Evolutionary conservation across 495 filamentous ascomycete genomes (phyloP).

Genomic region (Penicillium psychrofluorescens): DNA sequence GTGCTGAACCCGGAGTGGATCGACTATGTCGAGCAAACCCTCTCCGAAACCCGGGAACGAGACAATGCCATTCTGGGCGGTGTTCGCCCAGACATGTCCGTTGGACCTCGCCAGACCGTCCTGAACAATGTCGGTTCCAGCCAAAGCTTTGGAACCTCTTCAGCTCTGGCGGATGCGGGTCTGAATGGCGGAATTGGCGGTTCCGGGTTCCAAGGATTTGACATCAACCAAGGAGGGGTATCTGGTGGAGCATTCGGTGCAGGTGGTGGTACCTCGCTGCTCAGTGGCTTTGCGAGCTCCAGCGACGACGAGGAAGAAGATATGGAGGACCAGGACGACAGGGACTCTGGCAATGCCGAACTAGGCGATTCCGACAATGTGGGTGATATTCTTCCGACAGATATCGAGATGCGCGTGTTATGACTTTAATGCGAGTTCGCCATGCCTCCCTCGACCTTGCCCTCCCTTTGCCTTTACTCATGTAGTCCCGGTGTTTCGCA

Average conservation of each 20-base stretch:
- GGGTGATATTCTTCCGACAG: slow-evolving; percentile 53
- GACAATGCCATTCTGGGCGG: slow-evolving; percentile 99
- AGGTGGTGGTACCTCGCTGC: slow-evolving; percentile 59
- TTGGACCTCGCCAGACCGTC: slow-evolving; percentile 59
- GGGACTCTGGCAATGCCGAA: slow-evolving; percentile 21
- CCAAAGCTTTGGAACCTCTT: slow-evolving; percentile 54
- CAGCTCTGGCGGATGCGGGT: slow-evolving; percentile 70
- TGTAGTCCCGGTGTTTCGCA: neutral
- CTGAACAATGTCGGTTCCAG: slow-evolving; percentile 54
- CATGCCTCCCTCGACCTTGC: slow-evolving; percentile 3
- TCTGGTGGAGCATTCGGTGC: slow-evolving; percentile 57
- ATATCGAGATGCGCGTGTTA: slow-evolving; percentile 48
- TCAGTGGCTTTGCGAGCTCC: slow-evolving; percentile 91
- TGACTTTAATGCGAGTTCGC: slow-evolving; percentile 12
- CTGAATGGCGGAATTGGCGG: slow-evolving; percentile 48
- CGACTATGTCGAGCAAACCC: slow-evolving; percentile 87
- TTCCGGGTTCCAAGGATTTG: slow-evolving; percentile 64
- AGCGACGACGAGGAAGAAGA: slow-evolving; percentile 98
- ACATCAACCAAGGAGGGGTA: slow-evolving; percentile 60
- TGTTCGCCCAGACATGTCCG: slow-evolving; percentile 80
- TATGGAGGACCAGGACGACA: slow-evolving; percentile 77
- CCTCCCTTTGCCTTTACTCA: neutral
- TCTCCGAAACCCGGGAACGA: slow-evolving; percentile 89
- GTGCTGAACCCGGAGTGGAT: slow-evolving; percentile 87
- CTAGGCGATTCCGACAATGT: slow-evolving; percentile 55